These are phyloP conservation scores for Pelagomonas calceolata DNA, from an alignment of 108 stramenopile species.

Conservation along the genomic window DNA sequence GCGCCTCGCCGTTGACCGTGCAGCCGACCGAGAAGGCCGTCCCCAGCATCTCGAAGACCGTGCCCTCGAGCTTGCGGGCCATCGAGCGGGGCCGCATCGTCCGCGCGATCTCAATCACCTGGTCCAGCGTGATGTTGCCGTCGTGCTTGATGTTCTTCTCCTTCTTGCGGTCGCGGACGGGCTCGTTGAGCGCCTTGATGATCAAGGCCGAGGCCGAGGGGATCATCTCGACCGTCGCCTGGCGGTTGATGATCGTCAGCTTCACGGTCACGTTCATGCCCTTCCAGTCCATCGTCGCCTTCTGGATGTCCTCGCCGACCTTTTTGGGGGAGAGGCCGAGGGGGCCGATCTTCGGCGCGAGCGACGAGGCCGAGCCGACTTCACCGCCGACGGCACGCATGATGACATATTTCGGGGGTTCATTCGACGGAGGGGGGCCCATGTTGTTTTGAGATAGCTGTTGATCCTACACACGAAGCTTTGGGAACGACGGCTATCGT, in stretches of 20 bases:
- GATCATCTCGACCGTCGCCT: conserved; percentile 93
- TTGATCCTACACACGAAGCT: background rate
- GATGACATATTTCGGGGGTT: conserved; percentile 46
- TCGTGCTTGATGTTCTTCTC: conserved; percentile 99
- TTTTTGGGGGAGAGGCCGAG: conserved; percentile 99
- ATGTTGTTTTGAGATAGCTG: background rate
- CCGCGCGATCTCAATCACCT: conserved; percentile 96
- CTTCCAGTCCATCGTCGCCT: conserved; percentile 99
- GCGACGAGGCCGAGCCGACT: conserved; percentile 88
- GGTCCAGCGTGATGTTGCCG: conserved; percentile 98
- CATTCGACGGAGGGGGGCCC: background rate
- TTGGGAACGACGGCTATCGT: too few relatives aligned
- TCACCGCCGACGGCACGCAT: conserved; percentile 99
- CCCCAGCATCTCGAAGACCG: conserved; percentile 97
- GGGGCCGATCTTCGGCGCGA: conserved; percentile 99
- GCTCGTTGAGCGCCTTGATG: conserved; percentile 99
- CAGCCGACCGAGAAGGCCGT: conserved; percentile 98
- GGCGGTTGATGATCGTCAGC: conserved; percentile 98
- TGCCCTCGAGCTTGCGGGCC: conserved; percentile 83
- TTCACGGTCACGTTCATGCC: conserved; percentile 98
- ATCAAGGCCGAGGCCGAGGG: conserved; percentile 93
- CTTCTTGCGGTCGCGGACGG: conserved; percentile 99
- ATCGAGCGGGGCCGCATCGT: conserved; percentile 92
- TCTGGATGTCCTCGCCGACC: conserved; percentile 99
- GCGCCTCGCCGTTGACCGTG: conserved; percentile 97